Conservation (phyloP, 176 grass and related monocot species). For the Hsuehochloa calcarea region DNA sequence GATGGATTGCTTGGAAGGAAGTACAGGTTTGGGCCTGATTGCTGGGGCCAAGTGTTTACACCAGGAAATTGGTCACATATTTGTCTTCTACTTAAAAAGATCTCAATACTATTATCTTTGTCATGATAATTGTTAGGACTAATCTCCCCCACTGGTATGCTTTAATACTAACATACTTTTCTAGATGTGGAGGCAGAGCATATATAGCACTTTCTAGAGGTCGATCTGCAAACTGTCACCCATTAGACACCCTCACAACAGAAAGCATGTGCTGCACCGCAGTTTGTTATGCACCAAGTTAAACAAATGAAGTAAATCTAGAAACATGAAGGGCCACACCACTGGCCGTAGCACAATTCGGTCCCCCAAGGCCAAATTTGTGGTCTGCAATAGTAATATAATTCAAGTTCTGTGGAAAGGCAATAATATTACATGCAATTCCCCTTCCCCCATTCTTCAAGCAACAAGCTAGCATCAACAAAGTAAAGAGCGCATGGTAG, state of each 20-base stretch:
- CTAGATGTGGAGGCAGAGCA: background rate
- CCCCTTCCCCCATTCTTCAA: background rate
- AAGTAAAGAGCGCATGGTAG: background rate
- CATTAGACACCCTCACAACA: background rate
- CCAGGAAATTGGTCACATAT: background rate
- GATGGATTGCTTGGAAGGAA: background rate
- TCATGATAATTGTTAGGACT: background rate
- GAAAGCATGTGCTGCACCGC: background rate
- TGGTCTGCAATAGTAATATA: background rate
- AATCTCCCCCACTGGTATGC: background rate
- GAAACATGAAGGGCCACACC: background rate
- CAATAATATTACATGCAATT: slow-evolving; percentile 13
- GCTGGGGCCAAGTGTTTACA: background rate
- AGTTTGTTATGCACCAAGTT: background rate
- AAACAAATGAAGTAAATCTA: background rate
- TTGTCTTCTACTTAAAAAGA: background rate
- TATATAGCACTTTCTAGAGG: background rate
- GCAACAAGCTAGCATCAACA: background rate
- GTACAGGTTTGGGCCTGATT: background rate
- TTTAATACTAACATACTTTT: background rate
- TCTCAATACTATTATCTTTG: background rate
- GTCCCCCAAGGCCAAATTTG: background rate
- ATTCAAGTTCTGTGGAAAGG: background rate
- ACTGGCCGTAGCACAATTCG: background rate
- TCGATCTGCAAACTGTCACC: background rate